Evolutionary conservation across 225 moss, liverwort and hornwort species (phyloP), one percentile per base, ranked within the genome.

Genomic region (Antitrichia curtipendula): DNA sequence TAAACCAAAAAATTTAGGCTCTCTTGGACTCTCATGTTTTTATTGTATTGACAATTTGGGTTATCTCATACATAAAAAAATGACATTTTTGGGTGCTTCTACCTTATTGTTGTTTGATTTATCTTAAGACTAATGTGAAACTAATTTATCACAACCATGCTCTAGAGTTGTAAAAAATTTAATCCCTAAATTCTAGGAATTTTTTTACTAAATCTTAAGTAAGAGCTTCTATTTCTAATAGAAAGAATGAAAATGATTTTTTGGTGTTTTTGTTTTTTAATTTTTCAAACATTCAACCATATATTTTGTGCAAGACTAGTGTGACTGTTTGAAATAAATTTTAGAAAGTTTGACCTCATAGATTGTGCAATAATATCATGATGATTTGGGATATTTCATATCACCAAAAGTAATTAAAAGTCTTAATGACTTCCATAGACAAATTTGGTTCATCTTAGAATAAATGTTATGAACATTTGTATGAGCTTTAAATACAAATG

Each of bases 1-100:
- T 1, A 7, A 47, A 41, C 3, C 70, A 24, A 70, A 73, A 47
- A n/a, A n/a, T n/a, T 47, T 19, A 47, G 2, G 18, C 4, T 47
- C 47, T 31, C 7, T 18, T 47, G 18, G 2, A 72, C 5, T 68
- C 2, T 47, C 29, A 29, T 17, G 1, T 45, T 29, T 47, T 47
- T 11, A 73, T 31, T 47, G 11, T 18, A 18, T 19, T 10, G 12
- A 29, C 29, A 72, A 18, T 6, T 72, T 72, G 6, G 11, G 1
- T 73, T 45, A 72, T 45, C 1, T 45, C 3, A 16, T 27, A 16
- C 1, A 18, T 29, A 3, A 40, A 45, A 47, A 45, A 47, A 27
- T 29, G 2, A 5, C 0, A 0, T 29, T 73, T 73, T 29, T 0
- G 3, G 29, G 0, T 45, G 18, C 29, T 49, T 47, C 4, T 49